Evolutionary conservation across 2,329 filamentous ascomycete genomes (phyloP).

Genomic region (Amauroascus niger): DNA sequence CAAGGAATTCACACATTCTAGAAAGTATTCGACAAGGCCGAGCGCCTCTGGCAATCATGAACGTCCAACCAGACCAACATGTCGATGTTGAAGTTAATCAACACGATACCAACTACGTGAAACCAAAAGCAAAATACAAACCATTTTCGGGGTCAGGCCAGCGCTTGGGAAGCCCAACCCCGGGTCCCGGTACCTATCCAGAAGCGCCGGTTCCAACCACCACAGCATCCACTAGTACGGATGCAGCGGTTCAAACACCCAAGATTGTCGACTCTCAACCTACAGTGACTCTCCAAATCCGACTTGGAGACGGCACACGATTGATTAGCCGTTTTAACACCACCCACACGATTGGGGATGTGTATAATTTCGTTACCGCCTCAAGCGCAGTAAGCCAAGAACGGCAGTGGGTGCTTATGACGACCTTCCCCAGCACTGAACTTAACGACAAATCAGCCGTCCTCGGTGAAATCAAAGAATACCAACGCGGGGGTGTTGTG

Average conservation of each 20-base stretch:
- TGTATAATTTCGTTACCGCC: slow-evolving; percentile 52
- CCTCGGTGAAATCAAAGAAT: slow-evolving; percentile 41
- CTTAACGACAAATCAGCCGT: slow-evolving; percentile 44
- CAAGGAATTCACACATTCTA: slow-evolving; percentile 51
- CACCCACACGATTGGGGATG: slow-evolving; percentile 54
- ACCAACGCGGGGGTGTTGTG: slow-evolving; percentile 43
- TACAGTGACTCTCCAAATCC: slow-evolving; percentile 51
- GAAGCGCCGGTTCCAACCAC: slow-evolving; percentile 28
- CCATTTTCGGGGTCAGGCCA: slow-evolving; percentile 53
- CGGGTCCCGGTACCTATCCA: slow-evolving; percentile 37
- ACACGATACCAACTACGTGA: slow-evolving; percentile 53
- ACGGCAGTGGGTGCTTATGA: slow-evolving; percentile 52
- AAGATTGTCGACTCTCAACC: slow-evolving; percentile 50
- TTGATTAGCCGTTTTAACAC: slow-evolving; percentile 55
- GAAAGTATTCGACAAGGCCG: slow-evolving; percentile 54
- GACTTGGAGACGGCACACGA: slow-evolving; percentile 53
- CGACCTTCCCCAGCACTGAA: slow-evolving; percentile 56
- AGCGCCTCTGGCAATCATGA: slow-evolving; percentile 53
- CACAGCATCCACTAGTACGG: slow-evolving; percentile 18
- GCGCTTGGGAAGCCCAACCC: slow-evolving; percentile 54
- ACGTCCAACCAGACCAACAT: slow-evolving; percentile 53
- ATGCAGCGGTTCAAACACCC: slow-evolving; percentile 30
- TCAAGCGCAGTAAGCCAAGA: slow-evolving; percentile 42
- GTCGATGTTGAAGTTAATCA: slow-evolving; percentile 57
- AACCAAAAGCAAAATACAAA: slow-evolving; percentile 55